These are phyloP conservation scores for Polymyxa betae DNA, from an alignment of 208 protist genomes.

Conservation along the genomic window DNA sequence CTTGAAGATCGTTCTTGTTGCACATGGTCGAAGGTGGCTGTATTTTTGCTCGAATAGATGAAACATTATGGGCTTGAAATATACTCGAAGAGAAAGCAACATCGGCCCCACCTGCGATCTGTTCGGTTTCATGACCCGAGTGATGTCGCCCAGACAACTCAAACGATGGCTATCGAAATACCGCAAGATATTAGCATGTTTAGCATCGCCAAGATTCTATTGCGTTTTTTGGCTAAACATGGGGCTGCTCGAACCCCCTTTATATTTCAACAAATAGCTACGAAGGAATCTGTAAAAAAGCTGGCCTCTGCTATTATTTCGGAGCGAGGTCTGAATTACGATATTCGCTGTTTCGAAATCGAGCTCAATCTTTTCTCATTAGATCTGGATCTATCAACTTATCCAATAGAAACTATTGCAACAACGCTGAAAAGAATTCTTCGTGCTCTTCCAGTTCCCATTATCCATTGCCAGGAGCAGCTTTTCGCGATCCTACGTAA, in stretches of 20 bases:
- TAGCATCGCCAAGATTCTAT: background rate
- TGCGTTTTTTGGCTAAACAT: background rate
- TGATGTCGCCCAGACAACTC: background rate
- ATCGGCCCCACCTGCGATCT: background rate
- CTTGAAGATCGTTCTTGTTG: too few species aligned
- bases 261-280: background rate
- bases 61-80: too few species aligned
- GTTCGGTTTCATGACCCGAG: background rate
- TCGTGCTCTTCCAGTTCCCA: background rate
- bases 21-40: too few species aligned
- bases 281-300: background rate
- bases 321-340: background rate
- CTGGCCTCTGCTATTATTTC: background rate
- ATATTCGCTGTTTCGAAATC: constrained; percentile 13
- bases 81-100: background rate
- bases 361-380: background rate
- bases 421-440: background rate
- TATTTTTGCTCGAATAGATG: too few species aligned
- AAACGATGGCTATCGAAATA: background rate
- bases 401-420: background rate
- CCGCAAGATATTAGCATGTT: background rate
- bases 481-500: background rate
- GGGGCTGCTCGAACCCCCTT: background rate
- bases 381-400: background rate
- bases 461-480: background rate